Base-by-base conservation (phyloP, 2,329 filamentous ascomycete genomes). In the Neurospora sp. region DNA sequence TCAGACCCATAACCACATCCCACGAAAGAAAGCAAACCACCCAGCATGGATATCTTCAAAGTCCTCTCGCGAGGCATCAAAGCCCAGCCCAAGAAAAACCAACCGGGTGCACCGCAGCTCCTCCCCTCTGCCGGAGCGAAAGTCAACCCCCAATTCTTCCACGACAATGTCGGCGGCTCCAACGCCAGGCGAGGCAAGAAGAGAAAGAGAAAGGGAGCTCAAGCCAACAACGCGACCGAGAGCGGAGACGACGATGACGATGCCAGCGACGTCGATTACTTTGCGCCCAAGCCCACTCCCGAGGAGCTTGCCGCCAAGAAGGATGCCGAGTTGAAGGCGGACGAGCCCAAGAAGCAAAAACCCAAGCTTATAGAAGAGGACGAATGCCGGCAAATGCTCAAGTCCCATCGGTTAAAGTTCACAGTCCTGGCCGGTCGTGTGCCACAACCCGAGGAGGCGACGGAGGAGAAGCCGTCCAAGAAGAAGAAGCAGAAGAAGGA, bases 381-480 rank as follows among this genome's bases (percentile, higher is more conserved):
- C 70, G 88, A 94, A 77, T 90, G 92, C 75, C 89, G 90, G 75
- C 87, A 89, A 71, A 83, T 95, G 11, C 81, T 97, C 72, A 89
- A 89, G 72, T 90, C 89, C 70, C 93, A 97, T 80, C 91, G 93
- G 73, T 84, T 97, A 73, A 97, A 97, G 79, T 86, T 96, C 46
- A 92, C 91, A 0, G 83, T 96, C 67, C 82, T 97, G n/a, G 87
- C 87, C 33, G 84, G 84, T 57, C 41, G 37, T 8, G 52, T 36
- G 23, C 23, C 12, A 62, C 17, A 36, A 6, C 57, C 23, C 8
- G 79, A 78, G 52, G 83, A 84, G 72, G 86, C 85, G 76, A 84
- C 84, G 74, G 83, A 84, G 68, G 83, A 83, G 70, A 83, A 84
- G 74, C 72, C 70, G 75, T 83, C 83, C 68, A 79, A 82, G 68